Evolutionary conservation across 345 rosid genomes (phyloP), one percentile per base, ranked within the genome.

Genomic region (Hibiscus tridactylites): DNA sequence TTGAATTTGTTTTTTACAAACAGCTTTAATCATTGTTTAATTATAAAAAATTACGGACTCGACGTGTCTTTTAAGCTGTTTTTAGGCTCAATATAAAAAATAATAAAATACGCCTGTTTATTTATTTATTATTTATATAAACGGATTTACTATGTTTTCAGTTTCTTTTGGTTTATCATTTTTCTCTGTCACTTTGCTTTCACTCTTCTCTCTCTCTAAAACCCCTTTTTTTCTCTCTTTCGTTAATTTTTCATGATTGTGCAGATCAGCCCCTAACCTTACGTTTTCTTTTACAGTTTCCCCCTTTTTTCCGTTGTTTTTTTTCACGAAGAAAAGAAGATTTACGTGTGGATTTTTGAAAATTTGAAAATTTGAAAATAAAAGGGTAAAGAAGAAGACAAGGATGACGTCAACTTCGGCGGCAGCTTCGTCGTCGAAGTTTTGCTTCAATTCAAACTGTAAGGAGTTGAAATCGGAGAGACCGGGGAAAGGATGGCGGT

Each of bases 391-490:
- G 24, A 65, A 21, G 9, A 39, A 19, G 2, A 64, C 5, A 15
- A 39, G 3, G 68, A 76, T 63, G 66, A 68, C 73, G 82, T 76
- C 83, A 28, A 39, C 78, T n/a, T 63, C 87, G 62, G 33, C 33
- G 24, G 67, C 83, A 62, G 75, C 87, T 68, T 59, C 83, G 31
- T 56, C 84, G 39, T 42, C 83, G 49, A 79, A 75, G 81, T 79
- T 89, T 65, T 95, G 99, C 83, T 90, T 81, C 78, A 95, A 95
- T 82, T 65, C 81, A 61, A 90, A 85, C 70, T 92, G 99, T 78
- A 60, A 73, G 66, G 91, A 87, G 80, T 72, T 80, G 78, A 85
- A 79, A 71, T 85, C 88, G 75, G 84, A 83, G 10, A 77, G 80
- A 70, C 83, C 74, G 37, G 81, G 90, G 46, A 92, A 83, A 70